Evolutionary conservation across 768 basidiomycete species (phyloP).

Genomic region (Pholiota microspora): DNA sequence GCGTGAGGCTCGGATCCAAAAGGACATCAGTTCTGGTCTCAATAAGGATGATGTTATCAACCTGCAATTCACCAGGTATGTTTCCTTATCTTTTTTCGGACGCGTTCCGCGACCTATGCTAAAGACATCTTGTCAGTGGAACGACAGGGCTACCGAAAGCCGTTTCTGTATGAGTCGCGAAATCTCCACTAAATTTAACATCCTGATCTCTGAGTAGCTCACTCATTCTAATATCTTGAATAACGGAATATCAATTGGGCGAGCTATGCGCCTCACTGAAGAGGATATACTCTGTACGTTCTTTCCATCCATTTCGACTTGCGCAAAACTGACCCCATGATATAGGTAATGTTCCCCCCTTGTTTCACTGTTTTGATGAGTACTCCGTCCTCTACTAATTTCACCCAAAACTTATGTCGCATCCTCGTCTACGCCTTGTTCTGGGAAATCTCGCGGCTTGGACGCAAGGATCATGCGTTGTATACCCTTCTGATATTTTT

Average conservation of each 20-base stretch:
- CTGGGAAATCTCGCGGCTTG: constrained; percentile 79
- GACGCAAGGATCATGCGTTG: constrained; percentile 69
- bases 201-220: constrained; percentile 38
- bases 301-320: neutral
- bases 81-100: neutral
- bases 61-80: constrained; percentile 81
- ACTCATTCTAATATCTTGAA: constrained; percentile 81
- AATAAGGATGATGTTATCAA: constrained; percentile 73
- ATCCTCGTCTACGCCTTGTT: constrained; percentile 57
- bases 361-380: constrained; percentile 92
- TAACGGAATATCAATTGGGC: constrained; percentile 68
- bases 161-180: constrained; percentile 55
- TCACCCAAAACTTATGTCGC: constrained; percentile 9
- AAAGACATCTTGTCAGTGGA: constrained; percentile 43
- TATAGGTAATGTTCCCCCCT: constrained; percentile 76
- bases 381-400: constrained; percentile 24
- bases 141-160: constrained; percentile 84
- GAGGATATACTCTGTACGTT: constrained; percentile 64
- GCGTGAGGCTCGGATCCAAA: constrained; percentile 39
- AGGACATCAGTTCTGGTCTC: constrained; percentile 38
- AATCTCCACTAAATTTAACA: neutral
- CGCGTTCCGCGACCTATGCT: neutral
- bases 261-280: constrained; percentile 66
- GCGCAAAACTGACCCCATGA: neutral
- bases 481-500: constrained; percentile 70